Evolutionary conservation across 2,329 filamentous ascomycete species (phyloP), one percentile per base, ranked within the genome.

Genomic region (Diaporthe citrichinensis): DNA sequence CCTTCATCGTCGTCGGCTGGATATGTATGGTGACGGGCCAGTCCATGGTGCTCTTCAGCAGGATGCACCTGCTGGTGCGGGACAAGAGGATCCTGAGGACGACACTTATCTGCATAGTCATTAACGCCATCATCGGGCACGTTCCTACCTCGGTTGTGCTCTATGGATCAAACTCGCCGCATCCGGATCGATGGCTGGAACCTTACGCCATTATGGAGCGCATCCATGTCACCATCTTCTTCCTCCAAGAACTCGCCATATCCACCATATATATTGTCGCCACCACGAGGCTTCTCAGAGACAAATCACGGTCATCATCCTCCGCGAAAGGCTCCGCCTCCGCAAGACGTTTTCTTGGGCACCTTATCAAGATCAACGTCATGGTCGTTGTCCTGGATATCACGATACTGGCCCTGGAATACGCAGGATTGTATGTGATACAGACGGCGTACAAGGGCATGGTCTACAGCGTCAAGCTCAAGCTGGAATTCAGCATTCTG

Each of bases 11-110:
- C 20, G 73, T 72, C 57, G 73, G 90, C 17, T 90, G 91, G 88
- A 89, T 88, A 80, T 79, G 83, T 5, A 90, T 92, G 86, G 87
- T 92, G 12, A 88, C 89, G 23, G 91, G 91, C 3, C 88, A 91
- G 79, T 87, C 88, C 0, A 78, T 90, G 25, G 89, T 92, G 8
- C 83, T 92, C 4, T 92, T 90, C 81, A 92, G 90, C 68, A 87
- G 91, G 34, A 86, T 92, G 20, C 88, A 93, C 78, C 84, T 93
- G n/a, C 86, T 93, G 41, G 85, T 91, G 15, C 85, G 85, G 12
- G 86, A 89, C 83, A 73, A 86, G 8, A 80, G 83, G 20, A 82
- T 88, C 28, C 83, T 91, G 1, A 84, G 84, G 8, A 86, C 83
- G 49, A 86, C 91, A 2, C 84, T 92, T 23, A 85, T 81, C 74